Conservation (phyloP, 768 basidiomycete species). For the Trichaptum fuscoviolaceum region DNA sequence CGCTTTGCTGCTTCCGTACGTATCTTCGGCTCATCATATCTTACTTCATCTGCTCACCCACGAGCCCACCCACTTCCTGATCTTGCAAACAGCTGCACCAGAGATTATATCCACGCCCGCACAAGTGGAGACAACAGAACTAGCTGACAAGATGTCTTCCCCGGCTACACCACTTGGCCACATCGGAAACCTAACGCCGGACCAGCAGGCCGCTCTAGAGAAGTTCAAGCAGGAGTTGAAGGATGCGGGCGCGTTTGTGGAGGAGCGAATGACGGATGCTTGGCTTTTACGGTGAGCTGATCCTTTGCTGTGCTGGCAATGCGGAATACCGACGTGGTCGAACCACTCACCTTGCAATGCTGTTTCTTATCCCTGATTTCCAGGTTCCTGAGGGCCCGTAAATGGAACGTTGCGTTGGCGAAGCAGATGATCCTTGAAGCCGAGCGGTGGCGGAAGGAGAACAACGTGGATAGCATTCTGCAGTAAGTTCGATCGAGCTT, state of each 20-base stretch:
- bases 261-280: constrained; percentile 66
- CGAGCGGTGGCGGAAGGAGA: constrained; percentile 89
- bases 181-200: constrained; percentile 67
- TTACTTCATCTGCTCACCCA: too few species aligned
- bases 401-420: constrained; percentile 79
- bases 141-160: neutral
- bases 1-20: too few species aligned
- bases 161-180: constrained; percentile 44
- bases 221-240: constrained; percentile 61
- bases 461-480: constrained; percentile 70
- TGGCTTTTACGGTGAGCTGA: constrained; percentile 54
- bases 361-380: neutral
- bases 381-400: constrained; percentile 89
- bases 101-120: too few species aligned
- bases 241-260: constrained; percentile 54
- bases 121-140: neutral
- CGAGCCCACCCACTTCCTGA: too few species aligned
- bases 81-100: too few species aligned
- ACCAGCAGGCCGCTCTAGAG: constrained; percentile 61
- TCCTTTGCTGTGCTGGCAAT: too few species aligned
- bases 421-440: constrained; percentile 79
- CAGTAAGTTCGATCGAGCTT: constrained; percentile 37
- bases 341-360: neutral
- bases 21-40: too few species aligned
- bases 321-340: neutral